These are phyloP conservation scores for Ganoderma leucocontextum DNA, from an alignment of 1,284 basidiomycete genomes.

Conservation along the genomic window DNA sequence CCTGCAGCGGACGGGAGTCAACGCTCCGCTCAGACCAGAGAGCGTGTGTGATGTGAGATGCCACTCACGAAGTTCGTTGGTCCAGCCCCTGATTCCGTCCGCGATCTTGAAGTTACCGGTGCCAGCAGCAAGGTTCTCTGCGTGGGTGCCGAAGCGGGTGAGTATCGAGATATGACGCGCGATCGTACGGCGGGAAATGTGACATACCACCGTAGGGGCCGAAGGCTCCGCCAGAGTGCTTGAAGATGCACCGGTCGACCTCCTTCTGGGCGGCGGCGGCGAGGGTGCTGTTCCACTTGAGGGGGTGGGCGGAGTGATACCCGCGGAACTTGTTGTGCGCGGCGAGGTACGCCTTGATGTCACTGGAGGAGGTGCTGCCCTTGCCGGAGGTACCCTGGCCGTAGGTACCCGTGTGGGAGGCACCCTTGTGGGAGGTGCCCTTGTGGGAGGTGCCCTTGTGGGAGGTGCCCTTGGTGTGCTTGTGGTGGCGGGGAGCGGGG, in stretches of 20 bases:
- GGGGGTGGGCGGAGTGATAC: constrained; percentile 61
- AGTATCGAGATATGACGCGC: not conserved
- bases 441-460: constrained; percentile 19
- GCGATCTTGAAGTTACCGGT: not conserved
- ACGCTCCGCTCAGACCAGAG: too few relatives aligned
- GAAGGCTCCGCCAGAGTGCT: constrained; percentile 69
- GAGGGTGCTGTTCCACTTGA: constrained; percentile 66
- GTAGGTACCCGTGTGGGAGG: not conserved
- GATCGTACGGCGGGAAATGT: not conserved
- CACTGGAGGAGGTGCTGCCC: constrained; percentile 36
- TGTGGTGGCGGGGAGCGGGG: constrained; percentile 46
- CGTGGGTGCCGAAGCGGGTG: not conserved
- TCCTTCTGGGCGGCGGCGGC: constrained; percentile 67
- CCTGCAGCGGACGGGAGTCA: constrained; percentile 41
- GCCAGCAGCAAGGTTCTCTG: constrained; percentile 65
- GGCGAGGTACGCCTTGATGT: constrained; percentile 52
- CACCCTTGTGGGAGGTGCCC: constrained; percentile 18
- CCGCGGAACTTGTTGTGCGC: constrained; percentile 68
- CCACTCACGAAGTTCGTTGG: not conserved
- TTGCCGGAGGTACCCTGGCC: not conserved
- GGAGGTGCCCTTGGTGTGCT: constrained; percentile 18
- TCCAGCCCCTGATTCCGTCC: not conserved
- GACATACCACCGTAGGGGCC: constrained; percentile 66
- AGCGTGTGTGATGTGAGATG: too few relatives aligned
- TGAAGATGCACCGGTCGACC: constrained; percentile 67